These are phyloP conservation scores for Quercus robur DNA, from an alignment of 306 rosid genomes.

Conservation along the genomic window DNA sequence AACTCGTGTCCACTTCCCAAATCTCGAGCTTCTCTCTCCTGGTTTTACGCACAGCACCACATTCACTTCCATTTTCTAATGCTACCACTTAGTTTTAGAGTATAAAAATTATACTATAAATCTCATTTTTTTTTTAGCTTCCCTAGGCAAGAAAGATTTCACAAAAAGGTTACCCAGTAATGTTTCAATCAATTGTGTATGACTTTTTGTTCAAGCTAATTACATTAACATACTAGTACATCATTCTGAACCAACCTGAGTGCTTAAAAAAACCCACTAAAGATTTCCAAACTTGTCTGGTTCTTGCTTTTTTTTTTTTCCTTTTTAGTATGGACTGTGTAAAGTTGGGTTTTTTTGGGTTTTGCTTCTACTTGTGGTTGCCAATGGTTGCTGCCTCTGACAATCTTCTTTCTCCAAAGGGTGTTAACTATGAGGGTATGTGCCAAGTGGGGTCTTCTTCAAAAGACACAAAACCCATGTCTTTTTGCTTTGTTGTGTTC, in stretches of 20 bases:
- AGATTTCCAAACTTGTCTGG: constrained; percentile 36
- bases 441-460: constrained; percentile 5
- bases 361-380: constrained; percentile 28
- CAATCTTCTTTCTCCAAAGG: constrained; percentile 89
- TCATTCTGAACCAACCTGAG: background rate
- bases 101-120: background rate
- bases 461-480: constrained; percentile 4
- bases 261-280: constrained; percentile 14
- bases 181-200: background rate
- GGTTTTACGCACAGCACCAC: constrained; percentile 22
- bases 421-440: constrained; percentile 91
- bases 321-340: constrained; percentile 28
- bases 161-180: constrained; percentile 23
- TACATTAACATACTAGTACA: background rate
- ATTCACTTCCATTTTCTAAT: constrained; percentile 5
- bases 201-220: background rate
- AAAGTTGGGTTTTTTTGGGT: constrained; percentile 32
- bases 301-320: constrained; percentile 23
- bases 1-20: constrained; percentile 54
- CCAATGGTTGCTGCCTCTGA: constrained; percentile 39
- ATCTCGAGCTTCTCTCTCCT: constrained; percentile 66
- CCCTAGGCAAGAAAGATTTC: constrained; percentile 31
- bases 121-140: constrained; percentile 2
- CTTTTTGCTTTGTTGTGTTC: constrained; percentile 1
- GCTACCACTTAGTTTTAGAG: too few relatives aligned